Evolutionary conservation across 2,329 filamentous ascomycete species (phyloP).

Genomic region (Trichoderma afroharzianum): DNA sequence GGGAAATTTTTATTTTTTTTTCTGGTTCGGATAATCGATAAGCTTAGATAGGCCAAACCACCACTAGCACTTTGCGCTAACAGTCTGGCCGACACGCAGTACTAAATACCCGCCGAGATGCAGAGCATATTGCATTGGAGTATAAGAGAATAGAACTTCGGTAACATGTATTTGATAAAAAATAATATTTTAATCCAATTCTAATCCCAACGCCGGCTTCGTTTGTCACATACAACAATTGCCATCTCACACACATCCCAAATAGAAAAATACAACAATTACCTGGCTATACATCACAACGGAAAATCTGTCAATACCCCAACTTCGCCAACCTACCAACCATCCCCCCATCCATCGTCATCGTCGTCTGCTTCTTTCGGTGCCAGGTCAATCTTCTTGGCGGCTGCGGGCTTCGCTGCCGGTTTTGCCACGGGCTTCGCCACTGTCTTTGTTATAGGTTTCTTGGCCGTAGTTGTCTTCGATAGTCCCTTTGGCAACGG

Average conservation of each 20-base stretch:
- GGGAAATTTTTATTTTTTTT: neutral
- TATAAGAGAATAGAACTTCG: neutral
- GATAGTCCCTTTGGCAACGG: conserved; percentile 77
- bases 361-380: conserved; percentile 58
- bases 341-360: conserved; percentile 65
- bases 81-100: neutral
- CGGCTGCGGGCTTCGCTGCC: conserved; percentile 38
- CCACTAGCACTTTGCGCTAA: neutral
- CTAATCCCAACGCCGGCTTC: conserved; percentile 14
- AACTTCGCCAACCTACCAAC: conserved; percentile 46
- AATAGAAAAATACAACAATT: neutral
- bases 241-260: neutral
- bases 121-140: neutral
- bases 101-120: neutral
- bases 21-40: neutral
- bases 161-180: neutral
- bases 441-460: conserved; percentile 35
- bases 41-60: neutral
- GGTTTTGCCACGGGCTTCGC: conserved; percentile 42
- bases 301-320: neutral
- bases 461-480: conserved; percentile 53
- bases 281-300: neutral
- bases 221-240: neutral
- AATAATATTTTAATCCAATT: neutral
- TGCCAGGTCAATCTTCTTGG: conserved; percentile 68